Percentiles rank a stretch among this genome's conserved stretches.
These are phyloP conservation scores for Meyerozyma guilliermondii DNA, from an alignment of 1,139 yeast species.

Conservation along the genomic window DNA sequence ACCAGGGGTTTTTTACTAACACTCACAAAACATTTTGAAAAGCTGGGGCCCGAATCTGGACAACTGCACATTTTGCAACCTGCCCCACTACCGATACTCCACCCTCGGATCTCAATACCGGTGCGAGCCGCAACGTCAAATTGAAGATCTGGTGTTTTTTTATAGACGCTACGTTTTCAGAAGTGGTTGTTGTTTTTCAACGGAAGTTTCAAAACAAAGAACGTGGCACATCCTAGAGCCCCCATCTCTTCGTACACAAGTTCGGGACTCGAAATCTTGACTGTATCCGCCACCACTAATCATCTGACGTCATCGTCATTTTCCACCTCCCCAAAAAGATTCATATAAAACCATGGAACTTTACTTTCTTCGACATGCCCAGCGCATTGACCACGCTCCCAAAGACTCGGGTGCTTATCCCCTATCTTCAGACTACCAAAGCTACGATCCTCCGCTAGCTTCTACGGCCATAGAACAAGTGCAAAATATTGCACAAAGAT, in stretches of 20 bases:
- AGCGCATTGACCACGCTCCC: constrained; percentile 38
- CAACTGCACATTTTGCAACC: too few species aligned
- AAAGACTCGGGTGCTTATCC: constrained; percentile 22
- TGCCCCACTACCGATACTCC: too few species aligned
- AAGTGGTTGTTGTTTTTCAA: too few species aligned
- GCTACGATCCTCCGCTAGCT: constrained; percentile 40
- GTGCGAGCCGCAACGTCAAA: too few species aligned
- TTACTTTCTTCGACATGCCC: constrained; percentile 44
- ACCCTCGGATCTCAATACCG: too few species aligned
- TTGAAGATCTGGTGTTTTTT: too few species aligned
- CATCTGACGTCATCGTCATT: not conserved
- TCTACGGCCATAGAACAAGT: constrained; percentile 26
- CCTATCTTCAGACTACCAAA: constrained; percentile 23
- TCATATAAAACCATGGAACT: constrained; percentile 19
- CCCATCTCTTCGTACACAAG: not conserved
- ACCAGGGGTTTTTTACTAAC: not conserved
- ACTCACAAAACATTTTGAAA: not conserved
- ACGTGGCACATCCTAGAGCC: not conserved
- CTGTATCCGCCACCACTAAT: not conserved
- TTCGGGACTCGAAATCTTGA: not conserved
- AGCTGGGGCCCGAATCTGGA: too few species aligned
- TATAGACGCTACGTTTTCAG: too few species aligned
- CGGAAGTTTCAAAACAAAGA: not conserved
- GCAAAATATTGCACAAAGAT: constrained; percentile 25
- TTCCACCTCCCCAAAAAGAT: not conserved